phyloP scores from a whole-genome alignment of 2,329 filamentous ascomycete genomes.

The Ophiocordyceps australis region DNA sequence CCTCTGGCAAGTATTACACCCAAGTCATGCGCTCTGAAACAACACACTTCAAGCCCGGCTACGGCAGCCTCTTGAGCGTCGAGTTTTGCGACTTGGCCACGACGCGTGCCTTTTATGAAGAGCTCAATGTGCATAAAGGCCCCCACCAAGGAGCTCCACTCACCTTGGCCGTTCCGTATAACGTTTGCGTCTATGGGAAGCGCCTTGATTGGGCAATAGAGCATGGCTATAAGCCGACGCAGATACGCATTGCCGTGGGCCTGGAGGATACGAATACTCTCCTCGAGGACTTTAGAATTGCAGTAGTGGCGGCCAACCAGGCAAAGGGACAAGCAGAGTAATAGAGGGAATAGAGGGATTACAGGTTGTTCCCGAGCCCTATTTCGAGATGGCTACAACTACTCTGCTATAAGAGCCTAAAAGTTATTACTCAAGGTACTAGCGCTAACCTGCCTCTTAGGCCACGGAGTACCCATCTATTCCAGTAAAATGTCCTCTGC shows the following conservation, averaged over 20 bases:
- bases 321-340: no score
- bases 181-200: slow-evolving; percentile 75
- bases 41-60: no score
- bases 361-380: no score
- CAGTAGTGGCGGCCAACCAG: no score
- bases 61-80: slow-evolving; percentile 76
- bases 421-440: no score
- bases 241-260: slow-evolving; percentile 79
- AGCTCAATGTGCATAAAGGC: slow-evolving; percentile 75
- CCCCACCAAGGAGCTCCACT: slow-evolving; percentile 95
- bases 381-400: no score
- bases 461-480: no score
- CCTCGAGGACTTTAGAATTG: no score
- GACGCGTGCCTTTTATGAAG: slow-evolving; percentile 70
- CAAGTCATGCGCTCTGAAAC: slow-evolving; percentile 55
- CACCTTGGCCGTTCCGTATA: slow-evolving; percentile 80
- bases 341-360: no score
- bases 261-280: slow-evolving; percentile 61
- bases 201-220: slow-evolving; percentile 82
- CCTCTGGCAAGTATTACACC: slow-evolving; percentile 75
- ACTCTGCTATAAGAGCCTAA: no score
- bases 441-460: no score
- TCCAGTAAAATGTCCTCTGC: background rate
- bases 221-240: slow-evolving; percentile 62
- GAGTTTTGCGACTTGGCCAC: slow-evolving; percentile 55